Evolutionary conservation across 192 early-diverging fungal genomes (phyloP).

Genomic region (Irineochytrium annulatum): DNA sequence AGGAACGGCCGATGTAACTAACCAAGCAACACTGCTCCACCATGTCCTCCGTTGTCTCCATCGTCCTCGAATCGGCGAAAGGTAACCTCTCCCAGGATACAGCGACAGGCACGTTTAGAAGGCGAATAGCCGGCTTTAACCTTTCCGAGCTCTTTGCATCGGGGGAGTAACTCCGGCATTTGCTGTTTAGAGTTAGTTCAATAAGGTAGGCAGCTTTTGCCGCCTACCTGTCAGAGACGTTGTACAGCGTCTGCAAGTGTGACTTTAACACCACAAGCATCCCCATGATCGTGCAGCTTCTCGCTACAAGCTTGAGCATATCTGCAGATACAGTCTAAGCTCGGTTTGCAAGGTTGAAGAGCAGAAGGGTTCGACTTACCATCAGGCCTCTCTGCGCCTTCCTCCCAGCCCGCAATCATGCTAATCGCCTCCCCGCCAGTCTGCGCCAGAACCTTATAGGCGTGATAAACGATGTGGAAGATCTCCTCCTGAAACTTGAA

Average conservation of each 20-base stretch:
- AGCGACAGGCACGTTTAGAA: too few species aligned
- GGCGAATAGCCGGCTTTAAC: too few species aligned
- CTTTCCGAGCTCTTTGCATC: conserved; percentile 10
- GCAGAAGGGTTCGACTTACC: conserved; percentile 21
- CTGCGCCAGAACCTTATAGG: conserved; percentile 69
- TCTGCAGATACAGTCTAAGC: conserved; percentile 2
- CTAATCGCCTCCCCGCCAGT: conserved; percentile 58
- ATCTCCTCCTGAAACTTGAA: conserved; percentile 82
- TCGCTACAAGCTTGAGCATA: conserved; percentile 30
- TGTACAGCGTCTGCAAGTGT: conserved; percentile 58
- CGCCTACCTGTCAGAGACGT: conserved; percentile 30
- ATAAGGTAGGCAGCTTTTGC: neutral
- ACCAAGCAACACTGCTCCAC: too few species aligned
- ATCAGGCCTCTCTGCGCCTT: neutral
- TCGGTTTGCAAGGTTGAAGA: conserved; percentile 30
- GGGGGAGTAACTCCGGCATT: conserved; percentile 24
- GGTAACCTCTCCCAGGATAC: too few species aligned
- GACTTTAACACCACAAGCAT: conserved; percentile 61
- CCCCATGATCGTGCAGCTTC: conserved; percentile 55
- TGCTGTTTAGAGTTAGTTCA: neutral
- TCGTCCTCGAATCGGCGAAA: too few species aligned
- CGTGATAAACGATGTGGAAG: conserved; percentile 65
- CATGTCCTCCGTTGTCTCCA: too few species aligned
- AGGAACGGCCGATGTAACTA: too few species aligned
- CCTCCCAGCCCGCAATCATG: conserved; percentile 24